Evolutionary conservation across 2,329 filamentous ascomycete species (phyloP).

Genomic region (Exophiala mesophila): DNA sequence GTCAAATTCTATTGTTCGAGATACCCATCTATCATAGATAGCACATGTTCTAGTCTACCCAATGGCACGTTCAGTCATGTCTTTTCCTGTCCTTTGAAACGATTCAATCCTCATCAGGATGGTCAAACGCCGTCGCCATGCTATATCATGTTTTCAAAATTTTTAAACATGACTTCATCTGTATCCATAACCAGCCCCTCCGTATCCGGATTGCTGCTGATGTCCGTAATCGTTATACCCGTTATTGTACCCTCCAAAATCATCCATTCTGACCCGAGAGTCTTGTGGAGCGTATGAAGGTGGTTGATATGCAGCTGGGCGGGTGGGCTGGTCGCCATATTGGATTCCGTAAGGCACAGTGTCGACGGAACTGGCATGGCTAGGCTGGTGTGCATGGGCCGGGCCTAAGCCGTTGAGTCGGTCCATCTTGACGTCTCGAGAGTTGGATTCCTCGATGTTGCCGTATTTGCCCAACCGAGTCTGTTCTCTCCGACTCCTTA

Average conservation of each 20-base stretch:
- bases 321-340: constrained; percentile 5
- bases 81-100: too few relatives aligned
- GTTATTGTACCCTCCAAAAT: neutral
- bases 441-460: constrained; percentile 37
- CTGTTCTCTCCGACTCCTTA: constrained; percentile 43
- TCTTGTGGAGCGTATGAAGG: neutral
- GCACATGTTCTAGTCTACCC: too few relatives aligned
- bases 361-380: neutral
- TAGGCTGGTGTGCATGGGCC: constrained; percentile 4
- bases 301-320: constrained; percentile 3
- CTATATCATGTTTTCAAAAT: too few relatives aligned
- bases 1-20: too few relatives aligned
- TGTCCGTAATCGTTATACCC: constrained; percentile 1
- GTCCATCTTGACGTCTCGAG: constrained; percentile 34
- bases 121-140: neutral
- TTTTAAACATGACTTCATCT: too few relatives aligned
- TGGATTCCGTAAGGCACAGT: constrained; percentile 13
- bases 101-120: too few relatives aligned
- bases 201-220: constrained; percentile 5
- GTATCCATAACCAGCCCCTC: neutral
- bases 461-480: constrained; percentile 46
- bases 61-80: too few relatives aligned
- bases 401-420: constrained; percentile 22
- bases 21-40: neutral
- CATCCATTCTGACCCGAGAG: neutral